Base-by-base conservation (phyloP, 371 early-diverging fungal genomes). In the Syncephalastrum racemosum region DNA sequence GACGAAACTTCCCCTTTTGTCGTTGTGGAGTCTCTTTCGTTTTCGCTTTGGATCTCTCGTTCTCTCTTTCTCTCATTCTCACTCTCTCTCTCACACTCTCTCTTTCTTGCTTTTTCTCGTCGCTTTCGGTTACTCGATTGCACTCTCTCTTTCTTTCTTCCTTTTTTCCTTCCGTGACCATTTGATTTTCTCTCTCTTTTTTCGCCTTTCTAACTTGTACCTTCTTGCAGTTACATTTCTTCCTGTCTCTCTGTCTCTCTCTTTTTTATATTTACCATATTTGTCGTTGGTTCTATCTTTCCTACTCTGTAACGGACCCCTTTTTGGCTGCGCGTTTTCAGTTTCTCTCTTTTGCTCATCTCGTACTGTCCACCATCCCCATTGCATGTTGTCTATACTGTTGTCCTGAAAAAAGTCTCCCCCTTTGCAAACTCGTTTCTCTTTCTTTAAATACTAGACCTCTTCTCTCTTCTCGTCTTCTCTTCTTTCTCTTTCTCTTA, bases 361-460 rank as follows among this genome's bases (percentile, higher is more conserved):
- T 27, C 39, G 27, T 41, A 40, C 49, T 20, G 16, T 18, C 22
- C 14, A 31, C 36, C 40, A 23, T 25, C 55, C 56, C 49, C 22
- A 56, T 56, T 56, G 56, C 56, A 56, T 56, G 56, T 20, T 46
- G 25, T 56, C 47, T 31, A 31, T 31, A 31, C 36, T 31, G 36
- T 31, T 31, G 36, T 31, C 36, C 36, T 31, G 36, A 31, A 31
- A 48, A 16, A 56, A 56, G 46, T 19, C 23, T 56, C 40, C 48
- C 56, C 25, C 36, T 31, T 31, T 31, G 36, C 36, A 16, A 4
- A 51, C 51, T 20, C 40, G 40, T 14, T 51, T 24, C 31, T 25
- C 24, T 53, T 20, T 36, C 42, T 25, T 27, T 31, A 44, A 54
- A 42, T 44, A 39, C 36, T 22, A 25, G 15, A 41, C 41, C 36